Evolutionary conservation across 2,329 filamentous ascomycete species (phyloP).

Genomic region (Graphilbum ipis-grandicollis): DNA sequence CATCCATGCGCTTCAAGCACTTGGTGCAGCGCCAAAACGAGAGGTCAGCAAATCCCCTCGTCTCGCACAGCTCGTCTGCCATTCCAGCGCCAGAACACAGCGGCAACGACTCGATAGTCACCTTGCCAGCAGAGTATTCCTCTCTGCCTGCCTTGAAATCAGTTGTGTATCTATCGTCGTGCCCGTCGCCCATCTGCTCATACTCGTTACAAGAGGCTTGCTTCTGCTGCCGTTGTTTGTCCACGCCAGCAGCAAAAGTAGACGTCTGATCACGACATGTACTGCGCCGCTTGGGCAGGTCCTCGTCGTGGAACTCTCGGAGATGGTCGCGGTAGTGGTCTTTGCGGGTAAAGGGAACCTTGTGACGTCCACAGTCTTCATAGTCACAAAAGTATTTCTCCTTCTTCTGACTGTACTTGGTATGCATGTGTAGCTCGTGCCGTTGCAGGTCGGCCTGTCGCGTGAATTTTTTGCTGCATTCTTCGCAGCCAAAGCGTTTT

Average conservation of each 20-base stretch:
- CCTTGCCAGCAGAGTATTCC: too few species aligned
- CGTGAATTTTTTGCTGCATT: conserved; percentile 29
- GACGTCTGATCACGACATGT: too few species aligned
- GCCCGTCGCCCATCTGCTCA: too few species aligned
- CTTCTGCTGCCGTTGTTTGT: too few species aligned
- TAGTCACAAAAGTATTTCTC: conserved; percentile 34
- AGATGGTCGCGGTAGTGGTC: conserved; percentile 42
- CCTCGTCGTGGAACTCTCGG: conserved; percentile 36
- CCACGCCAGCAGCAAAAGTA: too few species aligned
- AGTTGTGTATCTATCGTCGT: too few species aligned
- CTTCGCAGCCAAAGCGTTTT: conserved; percentile 18
- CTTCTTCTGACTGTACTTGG: conserved; percentile 21
- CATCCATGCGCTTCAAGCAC: conserved; percentile 28
- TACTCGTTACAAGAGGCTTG: too few species aligned
- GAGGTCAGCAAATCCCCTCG: too few species aligned
- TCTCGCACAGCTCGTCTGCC: too few species aligned
- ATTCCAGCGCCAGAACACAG: too few species aligned
- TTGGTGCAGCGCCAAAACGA: conserved; percentile 38
- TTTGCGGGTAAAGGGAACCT: conserved; percentile 30
- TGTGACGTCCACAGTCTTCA: conserved; percentile 24
- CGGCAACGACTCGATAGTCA: too few species aligned
- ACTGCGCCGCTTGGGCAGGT: conserved; percentile 16
- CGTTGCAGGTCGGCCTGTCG: conserved; percentile 36
- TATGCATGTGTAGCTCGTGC: conserved; percentile 32
- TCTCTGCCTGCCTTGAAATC: too few species aligned